Percentiles rank a stretch among this genome's conserved stretches.
phyloP scores from a whole-genome alignment of 2,329 filamentous ascomycete genomes.

The Cladosporium sp. region DNA sequence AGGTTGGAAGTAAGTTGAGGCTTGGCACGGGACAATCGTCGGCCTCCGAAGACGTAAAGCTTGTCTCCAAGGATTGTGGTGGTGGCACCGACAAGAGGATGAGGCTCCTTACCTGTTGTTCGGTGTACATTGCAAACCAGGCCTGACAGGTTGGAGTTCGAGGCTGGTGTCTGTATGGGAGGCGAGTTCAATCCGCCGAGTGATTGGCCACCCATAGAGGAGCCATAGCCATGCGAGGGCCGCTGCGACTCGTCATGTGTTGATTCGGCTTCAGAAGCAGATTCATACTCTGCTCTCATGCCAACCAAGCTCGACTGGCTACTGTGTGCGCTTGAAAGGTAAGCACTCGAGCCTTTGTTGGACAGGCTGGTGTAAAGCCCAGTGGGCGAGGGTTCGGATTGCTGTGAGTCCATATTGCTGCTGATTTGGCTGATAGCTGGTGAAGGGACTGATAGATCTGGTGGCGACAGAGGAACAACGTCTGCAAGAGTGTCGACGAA shows the following conservation, averaged over 20 bases:
- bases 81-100: conserved; percentile 88
- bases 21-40: conserved; percentile 78
- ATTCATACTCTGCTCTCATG: conserved; percentile 44
- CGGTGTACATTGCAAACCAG: conserved; percentile 70
- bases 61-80: conserved; percentile 95
- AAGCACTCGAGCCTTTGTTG: conserved; percentile 38
- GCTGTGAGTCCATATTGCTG: conserved; percentile 50
- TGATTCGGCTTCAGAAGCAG: conserved; percentile 38
- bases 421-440: conserved; percentile 46
- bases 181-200: conserved; percentile 49
- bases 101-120: conserved; percentile 88
- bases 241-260: conserved; percentile 30
- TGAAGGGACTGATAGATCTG: conserved; percentile 45
- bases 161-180: conserved; percentile 40
- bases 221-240: conserved; percentile 33
- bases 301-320: conserved; percentile 49
- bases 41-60: conserved; percentile 92
- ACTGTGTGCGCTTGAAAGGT: conserved; percentile 45
- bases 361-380: conserved; percentile 41
- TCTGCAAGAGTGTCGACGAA: conserved; percentile 30
- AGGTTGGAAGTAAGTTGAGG: conserved; percentile 85
- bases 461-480: conserved; percentile 32
- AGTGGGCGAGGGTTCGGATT: conserved; percentile 45
- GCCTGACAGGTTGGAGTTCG: conserved; percentile 61
- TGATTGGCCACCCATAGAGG: conserved; percentile 56